These are phyloP conservation scores for Curvularia eragrostidis DNA, from an alignment of 2,329 filamentous ascomycete genomes.

Conservation along the genomic window DNA sequence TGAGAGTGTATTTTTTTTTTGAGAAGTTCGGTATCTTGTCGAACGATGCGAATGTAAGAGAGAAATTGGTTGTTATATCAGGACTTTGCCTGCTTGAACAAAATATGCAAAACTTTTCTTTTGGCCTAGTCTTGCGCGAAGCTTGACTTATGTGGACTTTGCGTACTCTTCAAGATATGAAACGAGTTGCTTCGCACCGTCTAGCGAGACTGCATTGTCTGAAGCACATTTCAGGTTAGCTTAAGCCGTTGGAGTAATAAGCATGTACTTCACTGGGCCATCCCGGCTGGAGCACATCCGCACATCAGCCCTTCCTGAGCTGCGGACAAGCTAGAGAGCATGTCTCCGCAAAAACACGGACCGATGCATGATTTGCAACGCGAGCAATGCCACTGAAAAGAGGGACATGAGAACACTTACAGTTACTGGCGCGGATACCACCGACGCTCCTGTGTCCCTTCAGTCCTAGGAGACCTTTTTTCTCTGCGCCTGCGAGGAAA, in stretches of 20 bases:
- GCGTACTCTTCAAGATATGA: slow-evolving; percentile 69
- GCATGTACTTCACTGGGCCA: slow-evolving; percentile 10
- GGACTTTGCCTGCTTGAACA: background rate
- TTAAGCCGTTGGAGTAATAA: slow-evolving; percentile 13
- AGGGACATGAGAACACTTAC: slow-evolving; percentile 42
- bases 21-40: slow-evolving; percentile 34
- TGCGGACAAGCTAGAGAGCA: slow-evolving; percentile 21
- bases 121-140: slow-evolving; percentile 26
- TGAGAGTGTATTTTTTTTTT: slow-evolving; percentile 18
- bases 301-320: background rate
- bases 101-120: slow-evolving; percentile 5
- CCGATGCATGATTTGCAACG: slow-evolving; percentile 15
- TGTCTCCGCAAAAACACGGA: slow-evolving; percentile 3
- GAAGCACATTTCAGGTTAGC: slow-evolving; percentile 26
- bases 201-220: slow-evolving; percentile 78
- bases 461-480: slow-evolving; percentile 74
- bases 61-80: slow-evolving; percentile 4
- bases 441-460: slow-evolving; percentile 90
- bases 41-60: slow-evolving; percentile 24
- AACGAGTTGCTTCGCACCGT: slow-evolving; percentile 71
- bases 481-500: slow-evolving; percentile 77
- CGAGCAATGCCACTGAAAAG: slow-evolving; percentile 4
- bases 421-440: slow-evolving; percentile 86
- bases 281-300: slow-evolving; percentile 9
- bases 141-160: slow-evolving; percentile 32